phyloP scores from a whole-genome alignment of 768 basidiomycete genomes.

The Leccinum imitatum region DNA sequence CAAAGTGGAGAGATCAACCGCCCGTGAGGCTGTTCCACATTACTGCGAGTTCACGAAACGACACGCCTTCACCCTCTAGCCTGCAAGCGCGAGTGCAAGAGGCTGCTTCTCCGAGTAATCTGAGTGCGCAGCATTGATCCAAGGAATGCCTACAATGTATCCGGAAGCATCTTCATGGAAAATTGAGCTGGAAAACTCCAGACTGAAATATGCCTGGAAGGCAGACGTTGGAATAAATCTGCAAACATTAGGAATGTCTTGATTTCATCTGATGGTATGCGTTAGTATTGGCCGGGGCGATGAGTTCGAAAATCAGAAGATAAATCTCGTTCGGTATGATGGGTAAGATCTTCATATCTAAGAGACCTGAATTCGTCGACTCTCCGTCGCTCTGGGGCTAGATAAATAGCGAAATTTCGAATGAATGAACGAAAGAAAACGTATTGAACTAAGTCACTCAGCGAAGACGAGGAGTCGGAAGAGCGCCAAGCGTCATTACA shows the following conservation, averaged over 20 bases:
- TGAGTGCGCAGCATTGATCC: background rate
- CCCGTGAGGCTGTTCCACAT: background rate
- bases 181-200: background rate
- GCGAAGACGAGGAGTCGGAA: too few relatives aligned
- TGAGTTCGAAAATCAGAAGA: too few relatives aligned
- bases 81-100: background rate
- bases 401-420: background rate
- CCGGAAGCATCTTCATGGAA: background rate
- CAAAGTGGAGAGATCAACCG: background rate
- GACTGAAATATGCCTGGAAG: background rate
- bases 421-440: too few relatives aligned
- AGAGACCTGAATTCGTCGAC: background rate
- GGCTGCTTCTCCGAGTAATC: background rate
- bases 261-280: too few relatives aligned
- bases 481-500: too few relatives aligned
- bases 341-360: too few relatives aligned
- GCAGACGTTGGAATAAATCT: background rate
- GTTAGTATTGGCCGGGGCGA: too few relatives aligned
- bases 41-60: background rate
- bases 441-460: too few relatives aligned
- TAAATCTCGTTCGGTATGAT: too few relatives aligned
- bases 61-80: background rate
- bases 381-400: background rate
- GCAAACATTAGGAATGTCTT: too few relatives aligned
- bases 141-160: background rate